phyloP scores from a whole-genome alignment of 1,284 basidiomycete genomes.

The Naganishia sp. region DNA sequence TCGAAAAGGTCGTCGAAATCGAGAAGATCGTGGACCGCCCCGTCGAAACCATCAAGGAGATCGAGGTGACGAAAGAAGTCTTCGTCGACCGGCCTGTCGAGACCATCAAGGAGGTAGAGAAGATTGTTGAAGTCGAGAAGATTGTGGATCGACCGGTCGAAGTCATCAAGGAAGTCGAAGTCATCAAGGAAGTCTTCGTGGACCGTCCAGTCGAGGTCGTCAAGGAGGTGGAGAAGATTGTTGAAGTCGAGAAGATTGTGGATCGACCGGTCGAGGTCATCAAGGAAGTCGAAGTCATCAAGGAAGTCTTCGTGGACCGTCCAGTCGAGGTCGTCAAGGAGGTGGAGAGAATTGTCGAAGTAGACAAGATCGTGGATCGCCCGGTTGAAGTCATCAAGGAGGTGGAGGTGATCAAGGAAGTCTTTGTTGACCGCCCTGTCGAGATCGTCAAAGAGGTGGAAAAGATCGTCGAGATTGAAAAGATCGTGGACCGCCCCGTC shows the following conservation, averaged over 20 bases:
- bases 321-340: conserved; percentile 38
- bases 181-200: conserved; percentile 3
- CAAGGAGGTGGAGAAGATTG: background rate
- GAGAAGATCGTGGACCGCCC: conserved; percentile 33
- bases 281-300: conserved; percentile 36
- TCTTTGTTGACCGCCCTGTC: conserved; percentile 36
- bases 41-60: conserved; percentile 41
- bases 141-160: conserved; percentile 24
- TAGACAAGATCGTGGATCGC: conserved; percentile 47
- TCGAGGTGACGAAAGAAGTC: conserved; percentile 38
- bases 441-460: conserved; percentile 39
- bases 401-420: conserved; percentile 33
- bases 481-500: conserved; percentile 37
- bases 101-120: conserved; percentile 41
- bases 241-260: conserved; percentile 45
- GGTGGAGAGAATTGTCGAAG: conserved; percentile 41
- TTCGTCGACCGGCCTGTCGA: conserved; percentile 37
- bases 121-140: conserved; percentile 43
- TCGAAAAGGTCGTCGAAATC: conserved; percentile 33
- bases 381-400: conserved; percentile 40
- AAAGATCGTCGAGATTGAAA: conserved; percentile 33
- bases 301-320: conserved; percentile 40
- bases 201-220: background rate
- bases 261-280: conserved; percentile 40
- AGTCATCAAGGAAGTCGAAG: conserved; percentile 33